Evolutionary conservation across 768 basidiomycete species (phyloP).

Genomic region (Crassisporium funariophilum): DNA sequence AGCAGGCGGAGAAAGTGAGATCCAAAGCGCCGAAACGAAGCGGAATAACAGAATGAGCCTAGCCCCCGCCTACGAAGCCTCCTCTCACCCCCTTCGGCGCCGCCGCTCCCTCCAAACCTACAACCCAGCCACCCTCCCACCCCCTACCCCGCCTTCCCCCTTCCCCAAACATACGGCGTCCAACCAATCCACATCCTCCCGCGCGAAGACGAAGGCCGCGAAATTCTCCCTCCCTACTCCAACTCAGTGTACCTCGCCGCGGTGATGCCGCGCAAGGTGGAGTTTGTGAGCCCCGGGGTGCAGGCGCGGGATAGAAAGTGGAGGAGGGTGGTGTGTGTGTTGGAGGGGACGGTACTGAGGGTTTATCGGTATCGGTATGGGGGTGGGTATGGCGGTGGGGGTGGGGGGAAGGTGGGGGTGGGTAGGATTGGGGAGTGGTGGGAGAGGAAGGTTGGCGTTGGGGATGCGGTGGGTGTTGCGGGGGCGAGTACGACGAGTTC

Average conservation of each 20-base stretch:
- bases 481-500: slow-evolving; percentile 20
- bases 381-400: slow-evolving; percentile 46
- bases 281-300: slow-evolving; percentile 82
- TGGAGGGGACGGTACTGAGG: slow-evolving; percentile 90
- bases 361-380: slow-evolving; percentile 59
- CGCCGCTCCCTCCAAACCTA: slow-evolving; percentile 74
- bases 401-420: too few relatives aligned
- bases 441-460: slow-evolving; percentile 77
- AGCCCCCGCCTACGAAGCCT: slow-evolving; percentile 36
- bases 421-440: slow-evolving; percentile 68
- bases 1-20: not conserved
- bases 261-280: slow-evolving; percentile 89
- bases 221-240: slow-evolving; percentile 78
- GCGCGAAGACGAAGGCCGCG: slow-evolving; percentile 82
- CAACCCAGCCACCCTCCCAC: slow-evolving; percentile 60
- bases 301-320: slow-evolving; percentile 92
- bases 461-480: slow-evolving; percentile 44
- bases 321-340: slow-evolving; percentile 83
- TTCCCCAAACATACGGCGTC: slow-evolving; percentile 17
- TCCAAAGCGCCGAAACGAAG: slow-evolving; percentile 11
- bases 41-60: slow-evolving; percentile 31
- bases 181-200: slow-evolving; percentile 38
- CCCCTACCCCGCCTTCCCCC: slow-evolving; percentile 41
- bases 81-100: slow-evolving; percentile 49
- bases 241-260: slow-evolving; percentile 83